These are phyloP conservation scores for Pseudogymnoascus sp. DNA, from an alignment of 2,329 filamentous ascomycete species.

Conservation along the genomic window DNA sequence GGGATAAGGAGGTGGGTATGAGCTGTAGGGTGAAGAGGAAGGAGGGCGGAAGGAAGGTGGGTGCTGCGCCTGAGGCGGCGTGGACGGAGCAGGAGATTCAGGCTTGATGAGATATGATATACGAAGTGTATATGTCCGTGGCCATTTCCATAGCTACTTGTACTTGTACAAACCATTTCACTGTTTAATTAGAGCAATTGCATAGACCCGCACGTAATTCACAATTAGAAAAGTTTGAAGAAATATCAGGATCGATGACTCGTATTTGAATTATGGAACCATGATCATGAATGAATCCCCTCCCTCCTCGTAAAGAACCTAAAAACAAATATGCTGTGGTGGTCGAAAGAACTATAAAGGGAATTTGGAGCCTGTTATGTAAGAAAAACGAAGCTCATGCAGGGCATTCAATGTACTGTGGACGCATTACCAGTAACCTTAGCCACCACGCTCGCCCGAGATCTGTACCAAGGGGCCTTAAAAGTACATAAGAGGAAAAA, in stretches of 20 bases:
- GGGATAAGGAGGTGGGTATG: constrained; percentile 80
- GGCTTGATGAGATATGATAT: constrained; percentile 35
- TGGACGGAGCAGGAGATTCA: constrained; percentile 66
- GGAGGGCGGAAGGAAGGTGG: constrained; percentile 59
- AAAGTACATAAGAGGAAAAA: constrained; percentile 3
- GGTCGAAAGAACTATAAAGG: neutral
- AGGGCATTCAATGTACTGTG: constrained; percentile 2
- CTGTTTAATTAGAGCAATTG: neutral
- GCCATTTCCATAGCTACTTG: neutral
- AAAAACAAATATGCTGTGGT: neutral
- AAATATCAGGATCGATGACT: constrained; percentile 1
- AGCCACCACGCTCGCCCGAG: neutral
- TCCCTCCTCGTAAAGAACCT: neutral
- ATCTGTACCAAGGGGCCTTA: neutral
- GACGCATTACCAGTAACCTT: constrained; percentile 2
- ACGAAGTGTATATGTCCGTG: constrained; percentile 2
- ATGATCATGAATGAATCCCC: neutral
- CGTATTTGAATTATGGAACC: constrained; percentile 6
- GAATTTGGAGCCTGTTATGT: neutral
- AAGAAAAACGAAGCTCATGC: neutral
- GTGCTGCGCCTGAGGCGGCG: constrained; percentile 35
- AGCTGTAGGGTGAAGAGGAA: constrained; percentile 90
- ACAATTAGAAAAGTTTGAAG: neutral
- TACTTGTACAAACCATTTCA: neutral
- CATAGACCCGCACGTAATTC: neutral